Evolutionary conservation across 2,329 filamentous ascomycete species (phyloP), one percentile per base, ranked within the genome.

Genomic region (Claviceps digitariae): DNA sequence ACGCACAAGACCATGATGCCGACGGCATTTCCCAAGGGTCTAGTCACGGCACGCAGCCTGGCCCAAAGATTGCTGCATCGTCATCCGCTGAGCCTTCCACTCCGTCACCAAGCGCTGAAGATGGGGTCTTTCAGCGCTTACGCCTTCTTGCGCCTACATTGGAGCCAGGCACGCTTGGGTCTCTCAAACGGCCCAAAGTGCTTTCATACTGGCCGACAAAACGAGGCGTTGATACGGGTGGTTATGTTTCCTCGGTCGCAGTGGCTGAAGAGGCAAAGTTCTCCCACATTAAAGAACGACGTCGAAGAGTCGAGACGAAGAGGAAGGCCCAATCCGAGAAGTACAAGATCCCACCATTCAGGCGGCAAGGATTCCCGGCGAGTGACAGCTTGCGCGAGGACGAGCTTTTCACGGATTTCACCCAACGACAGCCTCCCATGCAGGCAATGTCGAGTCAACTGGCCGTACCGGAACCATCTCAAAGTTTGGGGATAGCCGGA

Each of bases 131-230:
- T 36, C 60, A 62, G n/a, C 64, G 69, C 15, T 60, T 72, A 1
- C 62, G 61, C 27, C 62, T 70, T 2, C 63, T 72, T 7, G 64
- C 63, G 1, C 62, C 67, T 4, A 63, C 62, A 0, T 43, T 71
- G 2, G 55, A 59, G 13, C 44, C 62, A 0, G 61, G 60, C 1
- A 62, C 60, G 23, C 54, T 66, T 50, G 61, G 59, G 5, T 55
- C 58, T 7, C 59, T 61, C 20, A 65, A 63, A 36, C 58, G 61
- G 27, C 61, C 65, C 2, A 60, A 56, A 4, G 54, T 72, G 1
- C 59, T 74, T 1, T 62, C 66, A 5, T 65, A 65, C 55, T 74
- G 71, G 71, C 71, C 71, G 1, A 59, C 62, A 2, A 63, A 70
- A 48, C 66, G 66, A 8, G 71, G 69, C 20, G 59, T 66, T 2